phyloP scores from a whole-genome alignment of 805 yeast species.

The Clavispora vitiphila region DNA sequence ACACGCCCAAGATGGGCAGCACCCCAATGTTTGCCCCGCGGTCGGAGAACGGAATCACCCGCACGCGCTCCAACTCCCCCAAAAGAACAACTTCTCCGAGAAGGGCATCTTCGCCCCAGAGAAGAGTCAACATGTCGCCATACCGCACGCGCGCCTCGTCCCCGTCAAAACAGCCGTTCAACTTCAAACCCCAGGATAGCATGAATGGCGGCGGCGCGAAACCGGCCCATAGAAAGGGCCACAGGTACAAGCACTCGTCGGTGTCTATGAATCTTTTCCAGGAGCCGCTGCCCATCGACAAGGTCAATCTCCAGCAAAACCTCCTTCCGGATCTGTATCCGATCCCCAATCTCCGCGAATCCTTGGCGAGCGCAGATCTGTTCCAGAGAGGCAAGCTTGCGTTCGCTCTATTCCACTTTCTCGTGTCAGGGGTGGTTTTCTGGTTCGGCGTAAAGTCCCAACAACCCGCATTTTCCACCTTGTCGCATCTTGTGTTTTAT shows the following conservation, averaged over 20 bases:
- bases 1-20: conserved; percentile 9
- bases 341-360: conserved; percentile 66
- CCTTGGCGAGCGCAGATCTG: conserved; percentile 51
- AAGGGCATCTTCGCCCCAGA: conserved; percentile 17
- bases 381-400: conserved; percentile 54
- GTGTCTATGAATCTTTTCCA: conserved; percentile 94
- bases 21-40: conserved; percentile 19
- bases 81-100: conserved; percentile 29
- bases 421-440: conserved; percentile 52
- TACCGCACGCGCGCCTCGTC: conserved; percentile 8
- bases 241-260: conserved; percentile 91
- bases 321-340: conserved; percentile 62
- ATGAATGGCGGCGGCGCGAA: conserved; percentile 23
- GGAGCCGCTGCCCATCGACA: conserved; percentile 62
- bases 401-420: conserved; percentile 58
- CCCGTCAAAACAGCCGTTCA: conserved; percentile 47
- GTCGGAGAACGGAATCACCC: too few relatives aligned
- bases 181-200: conserved; percentile 53
- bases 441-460: conserved; percentile 53
- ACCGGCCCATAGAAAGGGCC: conserved; percentile 85
- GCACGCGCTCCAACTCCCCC: conserved; percentile 24
- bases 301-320: conserved; percentile 49
- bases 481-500: conserved; percentile 83
- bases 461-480: conserved; percentile 60
- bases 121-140: conserved; percentile 9